Base-by-base conservation (phyloP, 2,329 filamentous ascomycete species). In the Clarireedia monteithiana region DNA sequence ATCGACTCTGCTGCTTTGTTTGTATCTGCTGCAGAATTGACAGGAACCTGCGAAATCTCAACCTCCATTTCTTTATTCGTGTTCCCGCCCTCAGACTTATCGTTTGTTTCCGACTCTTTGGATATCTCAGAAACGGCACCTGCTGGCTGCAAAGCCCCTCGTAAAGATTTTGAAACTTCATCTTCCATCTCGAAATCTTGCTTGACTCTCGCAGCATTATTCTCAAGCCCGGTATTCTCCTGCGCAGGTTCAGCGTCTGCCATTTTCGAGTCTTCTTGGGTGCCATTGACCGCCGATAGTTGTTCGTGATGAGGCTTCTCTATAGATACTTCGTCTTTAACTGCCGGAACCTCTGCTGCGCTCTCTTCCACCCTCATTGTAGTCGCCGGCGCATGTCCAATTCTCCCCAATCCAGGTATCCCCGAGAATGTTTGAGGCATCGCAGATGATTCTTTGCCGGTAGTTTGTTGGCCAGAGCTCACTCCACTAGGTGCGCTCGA, bases 331-430 rank as follows among this genome's bases (percentile, higher is more conserved):
- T 17, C 39, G 7, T 42, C 39, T 15, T 20, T n/a, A 2, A 20
- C 39, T 42, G 39, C n/a, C 20, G 15, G 39, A 42, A 42, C 15
- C 15, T 46, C 23, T 24, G 20, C 39, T n/a, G 39, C 17, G 20
- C 20, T 50, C 17, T 44, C 27, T 6, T 4, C 40, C 5, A 15
- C n/a, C 39, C 53, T 57, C 30, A 36, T 17, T 48, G 55, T 5
- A 47, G 44, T 15, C 7, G 48, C 49, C 14, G 52, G 48, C 48
- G 56, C 56, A 48, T 48, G 50, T 44, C 52, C 53, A 20, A 55
- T 39, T 48, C 52, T 52, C 23, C 56, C 56, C 12, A 58, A 42
- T 7, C 56, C 56, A 24, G 56, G 56, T 48, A 58, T 58, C 17
- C 48, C 36, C 38, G 20, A 55, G n/a, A 54, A 46, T 9, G 34